Percentiles rank a stretch among this genome's conserved stretches.
phyloP scores from a whole-genome alignment of 345 rosid genomes.

The Dovyalis caffra region DNA sequence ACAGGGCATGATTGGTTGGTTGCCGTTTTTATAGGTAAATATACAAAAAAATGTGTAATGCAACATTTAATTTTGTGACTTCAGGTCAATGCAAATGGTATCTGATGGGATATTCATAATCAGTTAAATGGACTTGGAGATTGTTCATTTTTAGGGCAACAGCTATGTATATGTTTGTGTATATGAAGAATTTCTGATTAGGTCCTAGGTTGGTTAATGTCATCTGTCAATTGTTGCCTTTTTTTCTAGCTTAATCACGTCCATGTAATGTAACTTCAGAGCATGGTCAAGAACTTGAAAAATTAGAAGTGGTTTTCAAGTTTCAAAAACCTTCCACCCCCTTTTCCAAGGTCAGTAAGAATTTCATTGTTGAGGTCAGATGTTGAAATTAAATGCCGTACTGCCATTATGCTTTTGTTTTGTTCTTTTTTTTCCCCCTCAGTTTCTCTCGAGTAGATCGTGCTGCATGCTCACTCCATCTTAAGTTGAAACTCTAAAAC shows the following conservation, averaged over 20 bases:
- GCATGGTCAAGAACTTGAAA: not conserved
- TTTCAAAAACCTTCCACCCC: not conserved
- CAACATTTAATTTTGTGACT: not conserved
- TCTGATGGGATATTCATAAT: not conserved
- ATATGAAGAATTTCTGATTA: not conserved
- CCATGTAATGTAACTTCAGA: not conserved
- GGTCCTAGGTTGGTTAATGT: not conserved
- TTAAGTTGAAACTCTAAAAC: not conserved
- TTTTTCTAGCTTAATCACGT: not conserved
- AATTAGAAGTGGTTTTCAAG: not conserved
- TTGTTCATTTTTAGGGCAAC: not conserved
- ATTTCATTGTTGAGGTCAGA: not conserved
- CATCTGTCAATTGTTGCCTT: not conserved
- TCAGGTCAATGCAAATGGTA: not conserved
- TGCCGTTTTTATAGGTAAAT: not conserved
- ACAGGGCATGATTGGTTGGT: not conserved
- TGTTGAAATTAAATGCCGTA: not conserved
- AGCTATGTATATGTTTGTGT: not conserved
- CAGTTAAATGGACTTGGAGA: not conserved
- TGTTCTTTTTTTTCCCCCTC: too few relatives aligned
- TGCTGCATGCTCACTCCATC: not conserved
- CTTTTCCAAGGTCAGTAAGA: not conserved
- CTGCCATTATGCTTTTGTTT: not conserved
- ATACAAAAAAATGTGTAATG: not conserved
- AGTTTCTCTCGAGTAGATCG: not conserved